Base-by-base conservation (phyloP, 2,329 filamentous ascomycete genomes). In the Emmonsiellopsis sp. region DNA sequence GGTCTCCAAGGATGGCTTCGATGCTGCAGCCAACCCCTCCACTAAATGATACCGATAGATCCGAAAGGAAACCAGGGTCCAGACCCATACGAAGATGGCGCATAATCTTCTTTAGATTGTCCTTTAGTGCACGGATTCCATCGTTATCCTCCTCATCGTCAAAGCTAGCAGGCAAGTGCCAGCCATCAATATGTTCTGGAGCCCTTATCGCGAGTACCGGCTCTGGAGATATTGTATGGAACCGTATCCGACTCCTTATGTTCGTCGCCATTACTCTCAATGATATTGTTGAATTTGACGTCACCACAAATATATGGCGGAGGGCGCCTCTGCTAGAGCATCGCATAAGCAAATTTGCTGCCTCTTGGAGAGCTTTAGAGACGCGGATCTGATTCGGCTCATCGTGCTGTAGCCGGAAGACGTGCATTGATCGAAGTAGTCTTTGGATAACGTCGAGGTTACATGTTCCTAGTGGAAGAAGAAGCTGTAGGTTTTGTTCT, bases 291-390 rank as follows among this genome's bases (percentile, higher is more conserved):
- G 59, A 52, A 8, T 57, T 57, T 3, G 62, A 54, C 30, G 68
- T 68, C 30, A 70, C 44, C 9, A 70, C 56, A 49, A 70, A 66
- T 34, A 70, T 51, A 57, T 71, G 68, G 16, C 67, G 62, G 41
- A 64, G 63, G 1, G 65, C 62, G 15, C 58, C 49, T 34, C 61
- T 58, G 13, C 60, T 55, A n/a, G 57, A 59, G 13, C 53, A 49
- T 9, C 54, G 48, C 13, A 59, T 38, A n/a, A 70, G 62, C 5
- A 65, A 55, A 26, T 53, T 53, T 10, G 62, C 62, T 5, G 61
- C 60, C 32, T 60, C 59, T n/a, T 54, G 55, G 37, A 70, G 58
- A 13, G 61, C 57, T n/a, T 54, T 50, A 7, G 58, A 54, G 34
- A 62, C 34, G 15, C 60, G 52, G 16, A 50, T 9, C 34, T 42